These are phyloP conservation scores for Phytopythium vexans DNA, from an alignment of 352 stramenopile genomes.

Conservation along the genomic window DNA sequence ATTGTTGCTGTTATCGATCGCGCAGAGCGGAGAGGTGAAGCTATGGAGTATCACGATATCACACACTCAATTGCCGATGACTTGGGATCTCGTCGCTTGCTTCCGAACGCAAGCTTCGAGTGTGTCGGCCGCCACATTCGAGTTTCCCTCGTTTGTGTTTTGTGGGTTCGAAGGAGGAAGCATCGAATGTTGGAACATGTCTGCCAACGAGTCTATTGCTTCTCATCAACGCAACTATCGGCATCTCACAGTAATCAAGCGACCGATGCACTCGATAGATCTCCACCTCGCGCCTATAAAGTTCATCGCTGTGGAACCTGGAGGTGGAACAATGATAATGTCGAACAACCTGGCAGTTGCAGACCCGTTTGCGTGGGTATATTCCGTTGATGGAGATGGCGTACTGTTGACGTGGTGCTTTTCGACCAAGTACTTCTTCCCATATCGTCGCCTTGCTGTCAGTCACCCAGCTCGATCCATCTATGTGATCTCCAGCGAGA, in stretches of 20 bases:
- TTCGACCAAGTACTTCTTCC: conserved; percentile 47
- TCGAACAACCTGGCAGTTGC: conserved; percentile 5
- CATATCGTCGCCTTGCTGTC: conserved; percentile 39
- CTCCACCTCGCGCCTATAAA: conserved; percentile 40
- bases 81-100: conserved; percentile 38
- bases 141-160: conserved; percentile 41
- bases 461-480: conserved; percentile 6
- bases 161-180: conserved; percentile 45
- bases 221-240: conserved; percentile 5
- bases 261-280: conserved; percentile 42
- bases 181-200: conserved; percentile 52
- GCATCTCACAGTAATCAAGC: conserved; percentile 32
- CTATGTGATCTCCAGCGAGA: conserved; percentile 16
- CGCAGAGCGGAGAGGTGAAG: conserved; percentile 43
- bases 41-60: conserved; percentile 22
- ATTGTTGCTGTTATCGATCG: conserved; percentile 26
- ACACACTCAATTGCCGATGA: not conserved
- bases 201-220: conserved; percentile 3
- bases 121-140: conserved; percentile 28
- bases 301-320: conserved; percentile 30
- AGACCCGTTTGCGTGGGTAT: conserved; percentile 52
- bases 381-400: conserved; percentile 42
- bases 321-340: conserved; percentile 10
- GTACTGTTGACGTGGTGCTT: conserved; percentile 56
- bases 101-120: conserved; percentile 38